Percentiles rank a stretch among this genome's conserved stretches.
Evolutionary conservation across 768 basidiomycete species (phyloP).

Genomic region (Chalciporus sphaerocephalus): DNA sequence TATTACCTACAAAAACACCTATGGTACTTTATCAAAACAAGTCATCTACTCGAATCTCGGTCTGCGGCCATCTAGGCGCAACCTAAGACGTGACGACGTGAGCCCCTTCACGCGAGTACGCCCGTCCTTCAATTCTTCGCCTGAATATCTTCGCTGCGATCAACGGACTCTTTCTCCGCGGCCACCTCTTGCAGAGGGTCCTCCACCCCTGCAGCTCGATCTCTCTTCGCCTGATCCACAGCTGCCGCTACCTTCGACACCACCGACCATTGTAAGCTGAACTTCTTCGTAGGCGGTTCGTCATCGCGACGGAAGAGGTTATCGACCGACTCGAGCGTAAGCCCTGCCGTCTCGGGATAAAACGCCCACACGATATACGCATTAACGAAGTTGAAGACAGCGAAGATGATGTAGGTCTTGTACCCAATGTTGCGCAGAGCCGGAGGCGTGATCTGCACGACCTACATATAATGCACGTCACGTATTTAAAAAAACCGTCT

Average conservation of each 20-base stretch:
- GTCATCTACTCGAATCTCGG: too few relatives aligned
- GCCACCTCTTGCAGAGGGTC: not conserved
- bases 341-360: conserved; percentile 7
- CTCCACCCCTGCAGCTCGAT: not conserved
- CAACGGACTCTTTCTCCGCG: not conserved
- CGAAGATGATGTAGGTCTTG: conserved; percentile 9
- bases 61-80: too few relatives aligned
- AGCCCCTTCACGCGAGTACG: too few relatives aligned
- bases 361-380: conserved; percentile 4
- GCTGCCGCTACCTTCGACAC: not conserved
- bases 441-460: conserved; percentile 9
- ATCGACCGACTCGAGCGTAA: conserved; percentile 6
- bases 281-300: not conserved
- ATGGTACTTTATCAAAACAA: too few relatives aligned
- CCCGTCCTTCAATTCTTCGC: not conserved
- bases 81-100: too few relatives aligned
- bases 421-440: conserved; percentile 9
- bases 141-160: not conserved
- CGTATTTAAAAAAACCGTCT: not conserved
- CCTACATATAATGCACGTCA: not conserved
- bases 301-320: not conserved
- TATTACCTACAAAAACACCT: too few relatives aligned
- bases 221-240: not conserved
- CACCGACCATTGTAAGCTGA: not conserved
- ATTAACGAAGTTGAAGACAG: conserved; percentile 1